Evolutionary conservation across 495 filamentous ascomycete species (phyloP), one percentile per base, ranked within the genome.

Genomic region (Tuber melanosporum): DNA sequence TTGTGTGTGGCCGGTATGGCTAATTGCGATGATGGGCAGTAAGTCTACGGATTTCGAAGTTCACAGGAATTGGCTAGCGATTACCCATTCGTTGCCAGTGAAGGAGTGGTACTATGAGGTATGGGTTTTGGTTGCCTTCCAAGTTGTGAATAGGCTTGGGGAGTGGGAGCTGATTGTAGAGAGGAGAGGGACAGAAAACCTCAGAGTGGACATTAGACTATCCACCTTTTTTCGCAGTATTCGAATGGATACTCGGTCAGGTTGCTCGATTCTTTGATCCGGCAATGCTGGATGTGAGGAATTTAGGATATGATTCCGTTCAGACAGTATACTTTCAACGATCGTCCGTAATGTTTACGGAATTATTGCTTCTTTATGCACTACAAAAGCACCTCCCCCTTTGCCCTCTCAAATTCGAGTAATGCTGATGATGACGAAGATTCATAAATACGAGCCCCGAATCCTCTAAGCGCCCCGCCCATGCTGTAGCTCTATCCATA

Each of bases 41-140:
- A 98, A 95, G 87, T 98, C 95, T n/a, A 98, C 95, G 77, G 95
- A 99, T 84, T 99, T 98, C 81, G 95, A 98, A 84, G 95, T 98
- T 73, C 95, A 98, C 85, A 91, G 95, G 74, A 98, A 98, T 86
- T 99, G 95, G 95, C 89, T 99, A 44, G 95, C 95, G 74, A 92
- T 97, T 74, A 97, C 95, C 3, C 88, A 96, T 85, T 97, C 92
- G 42, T 87, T 97, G 46, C 93, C 95, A 1, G 86, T 94, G 49
- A 89, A 92, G 86, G 88, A 95, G 82, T 99, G 95, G 95, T 98
- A 98, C 86, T 95, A 91, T 81, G 95, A 99, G 86, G 90, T 91
- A 86, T 75, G 82, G 70, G 36, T 70, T 41, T 70, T 26, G 22
- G 20, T 73, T 69, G 42, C 44, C 6, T n/a, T 12, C 62, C 20